These are phyloP conservation scores for Mycena chlorophos DNA, from an alignment of 768 basidiomycete genomes.

Conservation along the genomic window DNA sequence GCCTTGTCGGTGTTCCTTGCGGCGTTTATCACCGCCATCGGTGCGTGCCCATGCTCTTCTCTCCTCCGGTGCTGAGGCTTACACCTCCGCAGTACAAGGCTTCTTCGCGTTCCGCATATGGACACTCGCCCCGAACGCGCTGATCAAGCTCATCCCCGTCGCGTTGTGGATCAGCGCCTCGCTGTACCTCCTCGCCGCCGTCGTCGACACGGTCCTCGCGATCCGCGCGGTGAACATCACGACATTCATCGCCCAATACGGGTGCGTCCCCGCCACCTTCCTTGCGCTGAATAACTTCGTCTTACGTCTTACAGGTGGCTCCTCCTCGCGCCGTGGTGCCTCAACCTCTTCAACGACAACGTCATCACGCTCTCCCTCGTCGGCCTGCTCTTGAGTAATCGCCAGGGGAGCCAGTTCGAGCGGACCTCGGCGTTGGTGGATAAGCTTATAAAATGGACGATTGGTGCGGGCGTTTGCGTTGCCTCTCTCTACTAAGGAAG, in stretches of 20 bases:
- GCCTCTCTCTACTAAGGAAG: neutral
- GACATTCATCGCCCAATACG: neutral
- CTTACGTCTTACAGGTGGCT: too few relatives aligned
- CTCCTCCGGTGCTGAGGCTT: neutral
- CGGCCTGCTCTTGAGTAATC: neutral
- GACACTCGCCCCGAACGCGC: neutral
- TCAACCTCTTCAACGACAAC: constrained; percentile 1
- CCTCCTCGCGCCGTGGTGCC: neutral
- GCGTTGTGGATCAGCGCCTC: neutral
- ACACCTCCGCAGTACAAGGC: neutral
- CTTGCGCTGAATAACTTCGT: too few relatives aligned
- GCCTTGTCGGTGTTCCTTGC: neutral
- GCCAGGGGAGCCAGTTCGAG: neutral
- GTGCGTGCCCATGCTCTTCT: neutral
- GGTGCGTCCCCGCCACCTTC: too few relatives aligned
- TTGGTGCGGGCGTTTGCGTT: neutral
- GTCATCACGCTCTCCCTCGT: neutral
- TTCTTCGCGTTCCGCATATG: constrained; percentile 6
- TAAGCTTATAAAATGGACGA: neutral
- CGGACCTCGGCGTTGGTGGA: neutral
- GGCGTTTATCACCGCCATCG: neutral
- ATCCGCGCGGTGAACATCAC: neutral
- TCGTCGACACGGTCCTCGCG: neutral
- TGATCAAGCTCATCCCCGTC: neutral
- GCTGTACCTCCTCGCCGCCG: neutral